Evolutionary conservation across 495 filamentous ascomycete genomes (phyloP).

Genomic region (Trichoderma gamsii): DNA sequence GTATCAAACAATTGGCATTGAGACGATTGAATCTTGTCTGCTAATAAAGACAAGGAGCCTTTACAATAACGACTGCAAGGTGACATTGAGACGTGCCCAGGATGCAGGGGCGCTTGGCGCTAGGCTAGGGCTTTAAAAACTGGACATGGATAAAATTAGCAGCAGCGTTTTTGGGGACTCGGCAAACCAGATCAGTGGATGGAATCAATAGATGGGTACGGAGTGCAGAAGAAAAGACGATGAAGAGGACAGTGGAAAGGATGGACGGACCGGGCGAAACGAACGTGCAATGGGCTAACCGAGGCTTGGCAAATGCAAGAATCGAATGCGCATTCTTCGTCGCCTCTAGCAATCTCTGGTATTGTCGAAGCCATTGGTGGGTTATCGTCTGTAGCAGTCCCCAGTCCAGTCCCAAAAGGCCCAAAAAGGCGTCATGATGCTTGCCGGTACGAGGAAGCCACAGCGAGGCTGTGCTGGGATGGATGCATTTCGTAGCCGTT

Average conservation of each 20-base stretch:
- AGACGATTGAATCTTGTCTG: neutral
- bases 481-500: neutral
- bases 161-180: neutral
- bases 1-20: too few relatives aligned
- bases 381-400: neutral
- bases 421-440: too few relatives aligned
- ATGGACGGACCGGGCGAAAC: too few relatives aligned
- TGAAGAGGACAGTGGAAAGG: neutral
- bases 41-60: neutral
- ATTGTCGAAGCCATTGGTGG: neutral
- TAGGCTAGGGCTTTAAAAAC: constrained; percentile 11
- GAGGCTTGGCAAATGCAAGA: too few relatives aligned
- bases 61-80: neutral
- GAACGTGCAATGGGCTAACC: too few relatives aligned
- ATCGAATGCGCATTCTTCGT: too few relatives aligned
- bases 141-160: constrained; percentile 2
- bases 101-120: neutral
- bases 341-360: too few relatives aligned
- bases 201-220: neutral
- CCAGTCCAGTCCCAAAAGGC: neutral
- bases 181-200: neutral
- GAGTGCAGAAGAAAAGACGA: neutral
- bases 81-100: neutral
- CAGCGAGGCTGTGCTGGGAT: neutral
- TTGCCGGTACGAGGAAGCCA: neutral